A percentile compares a stretch with the other conserved stretches of the same genome.
Evolutionary conservation across 2,329 filamentous ascomycete genomes (phyloP).

Genomic region (Aspergillus novoparasiticus): DNA sequence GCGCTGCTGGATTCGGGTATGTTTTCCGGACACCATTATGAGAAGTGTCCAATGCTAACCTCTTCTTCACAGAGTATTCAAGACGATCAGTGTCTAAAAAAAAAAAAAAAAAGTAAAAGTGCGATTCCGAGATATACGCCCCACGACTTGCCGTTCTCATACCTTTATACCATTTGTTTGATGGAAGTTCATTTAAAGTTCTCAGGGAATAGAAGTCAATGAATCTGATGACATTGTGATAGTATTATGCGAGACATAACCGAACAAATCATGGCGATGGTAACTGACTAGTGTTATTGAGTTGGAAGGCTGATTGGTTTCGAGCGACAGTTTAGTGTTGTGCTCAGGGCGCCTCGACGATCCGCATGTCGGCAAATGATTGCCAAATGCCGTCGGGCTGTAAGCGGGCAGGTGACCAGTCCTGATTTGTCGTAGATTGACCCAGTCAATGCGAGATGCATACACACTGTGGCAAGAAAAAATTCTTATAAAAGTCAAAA

Average conservation of each 20-base stretch:
- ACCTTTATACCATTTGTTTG: constrained; percentile 3
- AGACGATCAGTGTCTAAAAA: constrained; percentile 77
- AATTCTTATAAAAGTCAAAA: background rate
- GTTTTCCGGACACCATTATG: constrained; percentile 25
- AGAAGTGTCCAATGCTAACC: constrained; percentile 20
- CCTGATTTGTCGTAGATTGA: background rate
- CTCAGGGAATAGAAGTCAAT: constrained; percentile 1
- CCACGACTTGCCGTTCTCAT: background rate
- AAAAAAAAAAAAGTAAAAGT: background rate
- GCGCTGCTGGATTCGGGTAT: constrained; percentile 76
- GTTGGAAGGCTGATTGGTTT: background rate
- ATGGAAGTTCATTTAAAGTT: background rate
- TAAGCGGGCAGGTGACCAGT: background rate
- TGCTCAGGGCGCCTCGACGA: background rate
- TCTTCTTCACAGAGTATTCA: constrained; percentile 63
- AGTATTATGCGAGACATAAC: background rate
- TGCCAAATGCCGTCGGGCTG: background rate
- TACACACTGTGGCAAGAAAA: background rate
- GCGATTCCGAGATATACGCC: background rate
- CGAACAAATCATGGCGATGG: background rate
- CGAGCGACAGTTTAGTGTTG: background rate
- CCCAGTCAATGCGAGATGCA: background rate
- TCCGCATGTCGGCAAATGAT: constrained; percentile 3
- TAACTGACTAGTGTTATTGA: background rate
- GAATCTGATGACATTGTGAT: constrained; percentile 3